Evolutionary conservation across 2,329 filamentous ascomycete genomes (phyloP).

Genomic region (Cryphonectria naterciae): DNA sequence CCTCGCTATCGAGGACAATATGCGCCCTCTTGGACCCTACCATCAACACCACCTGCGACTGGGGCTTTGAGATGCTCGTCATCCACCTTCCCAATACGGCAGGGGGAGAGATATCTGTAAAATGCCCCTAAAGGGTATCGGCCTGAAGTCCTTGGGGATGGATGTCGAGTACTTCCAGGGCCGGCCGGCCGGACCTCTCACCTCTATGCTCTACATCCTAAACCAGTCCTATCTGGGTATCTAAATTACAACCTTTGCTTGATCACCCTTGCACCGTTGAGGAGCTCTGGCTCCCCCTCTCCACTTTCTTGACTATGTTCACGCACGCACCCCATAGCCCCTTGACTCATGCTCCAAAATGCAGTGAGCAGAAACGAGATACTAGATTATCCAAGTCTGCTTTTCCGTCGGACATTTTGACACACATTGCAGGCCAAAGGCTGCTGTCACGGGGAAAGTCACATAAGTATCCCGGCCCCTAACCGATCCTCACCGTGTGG

Average conservation of each 20-base stretch:
- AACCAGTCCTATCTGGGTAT: not conserved
- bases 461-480: not conserved
- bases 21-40: not conserved
- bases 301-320: not conserved
- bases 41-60: not conserved
- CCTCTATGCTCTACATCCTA: not conserved
- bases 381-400: not conserved
- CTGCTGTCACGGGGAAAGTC: not conserved
- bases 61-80: not conserved
- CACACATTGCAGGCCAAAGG: no score
- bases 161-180: not conserved
- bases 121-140: not conserved
- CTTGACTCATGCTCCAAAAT: not conserved
- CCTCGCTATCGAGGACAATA: not conserved
- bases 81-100: not conserved
- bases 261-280: not conserved
- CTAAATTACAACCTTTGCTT: not conserved
- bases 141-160: not conserved
- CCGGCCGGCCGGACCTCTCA: not conserved
- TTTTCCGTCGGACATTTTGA: not conserved
- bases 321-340: not conserved
- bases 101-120: not conserved
- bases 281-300: no score
- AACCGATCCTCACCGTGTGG: constrained; percentile 8
- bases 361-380: not conserved